Evolutionary conservation across 331 rosid species (phyloP).

Genomic region (Quercus tomentella): DNA sequence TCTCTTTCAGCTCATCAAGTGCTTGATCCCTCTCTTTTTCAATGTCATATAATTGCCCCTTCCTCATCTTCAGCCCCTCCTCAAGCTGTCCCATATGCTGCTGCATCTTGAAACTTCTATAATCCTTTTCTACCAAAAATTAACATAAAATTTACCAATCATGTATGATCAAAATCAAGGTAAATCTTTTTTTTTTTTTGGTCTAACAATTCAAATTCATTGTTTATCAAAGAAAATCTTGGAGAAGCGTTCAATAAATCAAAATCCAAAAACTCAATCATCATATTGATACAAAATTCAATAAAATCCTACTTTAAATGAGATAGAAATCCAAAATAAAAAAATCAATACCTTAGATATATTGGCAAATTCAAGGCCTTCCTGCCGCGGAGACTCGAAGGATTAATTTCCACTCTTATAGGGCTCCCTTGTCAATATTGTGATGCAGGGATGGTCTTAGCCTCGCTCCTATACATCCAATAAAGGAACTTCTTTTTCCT

Average conservation of each 20-base stretch:
- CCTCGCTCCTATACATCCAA: not conserved
- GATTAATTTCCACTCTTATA: not conserved
- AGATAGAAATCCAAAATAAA: not conserved
- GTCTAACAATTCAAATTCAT: not conserved
- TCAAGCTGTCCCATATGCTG: conserved; percentile 25
- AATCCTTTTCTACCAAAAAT: not conserved
- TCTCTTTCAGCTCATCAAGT: conserved; percentile 22
- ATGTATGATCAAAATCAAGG: not conserved
- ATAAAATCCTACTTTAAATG: not conserved
- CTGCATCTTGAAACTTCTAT: conserved; percentile 13
- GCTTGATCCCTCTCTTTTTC: conserved; percentile 39
- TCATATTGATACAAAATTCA: not conserved
- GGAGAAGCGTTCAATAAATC: not conserved
- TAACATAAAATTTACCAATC: not conserved
- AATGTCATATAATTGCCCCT: conserved; percentile 12
- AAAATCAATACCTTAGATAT: not conserved
- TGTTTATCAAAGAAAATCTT: not conserved
- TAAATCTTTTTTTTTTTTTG: not conserved
- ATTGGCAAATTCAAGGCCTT: not conserved
- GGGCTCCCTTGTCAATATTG: not conserved
- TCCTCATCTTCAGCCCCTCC: conserved; percentile 17
- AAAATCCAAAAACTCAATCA: not conserved
- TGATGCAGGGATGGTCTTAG: not conserved
- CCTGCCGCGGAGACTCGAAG: not conserved
- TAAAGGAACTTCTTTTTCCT: not conserved